phyloP scores from a whole-genome alignment of 192 early-diverging fungal genomes.

The Coemansia sp. region DNA sequence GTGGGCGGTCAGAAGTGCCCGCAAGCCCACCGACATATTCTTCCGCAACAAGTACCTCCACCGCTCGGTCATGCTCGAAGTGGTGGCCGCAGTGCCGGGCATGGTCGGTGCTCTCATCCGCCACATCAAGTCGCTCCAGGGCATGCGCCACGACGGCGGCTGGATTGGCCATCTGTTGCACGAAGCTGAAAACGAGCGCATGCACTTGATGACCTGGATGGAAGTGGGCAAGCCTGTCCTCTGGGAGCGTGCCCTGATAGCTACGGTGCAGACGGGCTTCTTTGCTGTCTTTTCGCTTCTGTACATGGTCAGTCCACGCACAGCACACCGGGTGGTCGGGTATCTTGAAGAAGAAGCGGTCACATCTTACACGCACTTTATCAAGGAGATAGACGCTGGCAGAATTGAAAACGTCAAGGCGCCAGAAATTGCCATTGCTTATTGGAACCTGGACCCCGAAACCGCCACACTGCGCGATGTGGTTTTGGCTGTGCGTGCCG shows the following conservation, averaged over 20 bases:
- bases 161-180: constrained; percentile 88
- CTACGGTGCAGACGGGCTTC: constrained; percentile 81
- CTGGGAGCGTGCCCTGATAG: constrained; percentile 63
- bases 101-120: constrained; percentile 83
- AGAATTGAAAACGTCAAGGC: constrained; percentile 66
- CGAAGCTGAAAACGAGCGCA: constrained; percentile 88
- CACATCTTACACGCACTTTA: constrained; percentile 82
- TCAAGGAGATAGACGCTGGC: constrained; percentile 80
- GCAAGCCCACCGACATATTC: constrained; percentile 63
- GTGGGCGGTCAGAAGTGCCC: constrained; percentile 59
- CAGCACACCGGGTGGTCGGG: constrained; percentile 83
- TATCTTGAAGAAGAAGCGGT: constrained; percentile 95
- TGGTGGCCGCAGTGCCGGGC: constrained; percentile 77
- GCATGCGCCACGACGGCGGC: constrained; percentile 78
- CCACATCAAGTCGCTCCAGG: constrained; percentile 73
- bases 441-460: constrained; percentile 69
- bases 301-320: constrained; percentile 77
- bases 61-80: constrained; percentile 75
- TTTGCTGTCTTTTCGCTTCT: constrained; percentile 86
- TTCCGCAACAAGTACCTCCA: constrained; percentile 74
- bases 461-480: constrained; percentile 74
- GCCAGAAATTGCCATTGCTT: constrained; percentile 81
- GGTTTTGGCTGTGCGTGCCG: constrained; percentile 81
- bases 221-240: constrained; percentile 60
- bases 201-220: constrained; percentile 78